A percentile compares a stretch with the other conserved stretches of the same genome.
Conservation (phyloP, 208 protist genomes). For the Leishmania braziliensis region DNA sequence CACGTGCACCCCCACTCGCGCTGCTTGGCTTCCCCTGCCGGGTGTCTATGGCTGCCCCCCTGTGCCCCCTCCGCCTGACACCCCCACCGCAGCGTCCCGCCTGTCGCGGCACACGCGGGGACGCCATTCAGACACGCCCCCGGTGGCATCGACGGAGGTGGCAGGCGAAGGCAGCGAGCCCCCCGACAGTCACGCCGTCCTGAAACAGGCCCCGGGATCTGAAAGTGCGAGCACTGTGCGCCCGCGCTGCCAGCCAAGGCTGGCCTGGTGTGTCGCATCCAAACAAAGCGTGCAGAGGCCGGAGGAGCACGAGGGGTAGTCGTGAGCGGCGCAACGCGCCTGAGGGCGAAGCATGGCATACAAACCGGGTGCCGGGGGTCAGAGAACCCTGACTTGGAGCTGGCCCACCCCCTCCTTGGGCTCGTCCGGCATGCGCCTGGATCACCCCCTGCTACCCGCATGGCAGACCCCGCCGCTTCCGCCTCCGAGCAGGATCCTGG, state of each 20-base stretch:
- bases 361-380: background rate
- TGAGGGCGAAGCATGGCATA: background rate
- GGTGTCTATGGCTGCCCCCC: background rate
- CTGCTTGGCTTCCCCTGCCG: background rate
- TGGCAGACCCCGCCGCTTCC: background rate
- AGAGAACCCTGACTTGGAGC: background rate
- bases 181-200: background rate
- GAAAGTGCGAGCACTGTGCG: background rate
- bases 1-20: background rate
- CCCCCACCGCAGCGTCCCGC: too few relatives aligned
- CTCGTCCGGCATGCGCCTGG: background rate
- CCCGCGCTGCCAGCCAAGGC: background rate
- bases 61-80: background rate
- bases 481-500: background rate
- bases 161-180: background rate
- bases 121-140: too few relatives aligned
- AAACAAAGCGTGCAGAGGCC: background rate
- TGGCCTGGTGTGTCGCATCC: background rate
- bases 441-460: background rate
- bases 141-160: too few relatives aligned
- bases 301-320: background rate
- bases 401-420: background rate
- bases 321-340: background rate
- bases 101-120: too few relatives aligned
- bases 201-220: background rate